These are phyloP conservation scores for Arthrobotrys iridis DNA, from an alignment of 2,329 filamentous ascomycete species.

Conservation along the genomic window DNA sequence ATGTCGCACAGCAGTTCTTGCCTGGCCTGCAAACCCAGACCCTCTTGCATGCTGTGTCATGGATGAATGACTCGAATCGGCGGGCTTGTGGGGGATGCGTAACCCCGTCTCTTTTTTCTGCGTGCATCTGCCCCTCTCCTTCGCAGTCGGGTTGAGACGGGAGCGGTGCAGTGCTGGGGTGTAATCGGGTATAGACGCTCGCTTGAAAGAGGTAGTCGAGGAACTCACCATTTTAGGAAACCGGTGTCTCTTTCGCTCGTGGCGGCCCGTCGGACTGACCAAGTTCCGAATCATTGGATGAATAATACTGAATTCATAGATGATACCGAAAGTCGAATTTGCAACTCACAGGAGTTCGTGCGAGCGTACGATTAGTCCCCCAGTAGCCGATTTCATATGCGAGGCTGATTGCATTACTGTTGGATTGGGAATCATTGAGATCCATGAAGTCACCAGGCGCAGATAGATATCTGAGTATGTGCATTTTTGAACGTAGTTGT, in stretches of 20 bases:
- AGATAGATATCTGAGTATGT: neutral
- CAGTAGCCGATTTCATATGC: neutral
- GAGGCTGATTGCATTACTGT: no score
- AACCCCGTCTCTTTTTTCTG: slow-evolving; percentile 10
- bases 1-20: slow-evolving; percentile 48
- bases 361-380: neutral
- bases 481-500: neutral
- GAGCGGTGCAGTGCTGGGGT: slow-evolving; percentile 3
- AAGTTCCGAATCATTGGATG: slow-evolving; percentile 35
- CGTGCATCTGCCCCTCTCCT: neutral
- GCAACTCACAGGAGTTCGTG: slow-evolving; percentile 8
- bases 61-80: slow-evolving; percentile 37
- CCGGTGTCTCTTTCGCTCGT: slow-evolving; percentile 5
- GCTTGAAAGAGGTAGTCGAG: slow-evolving; percentile 23
- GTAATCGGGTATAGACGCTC: slow-evolving; percentile 51
- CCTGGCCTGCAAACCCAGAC: neutral
- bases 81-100: slow-evolving; percentile 29
- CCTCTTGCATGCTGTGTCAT: slow-evolving; percentile 29
- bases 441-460: neutral
- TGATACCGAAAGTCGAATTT: slow-evolving; percentile 11
- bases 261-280: slow-evolving; percentile 47
- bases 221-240: slow-evolving; percentile 23
- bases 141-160: slow-evolving; percentile 11
- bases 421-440: neutral
- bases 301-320: slow-evolving; percentile 43